Evolutionary conservation across 371 early-diverging fungal genomes (phyloP), one percentile per base, ranked within the genome.

Genomic region (Zychaea mexicana): DNA sequence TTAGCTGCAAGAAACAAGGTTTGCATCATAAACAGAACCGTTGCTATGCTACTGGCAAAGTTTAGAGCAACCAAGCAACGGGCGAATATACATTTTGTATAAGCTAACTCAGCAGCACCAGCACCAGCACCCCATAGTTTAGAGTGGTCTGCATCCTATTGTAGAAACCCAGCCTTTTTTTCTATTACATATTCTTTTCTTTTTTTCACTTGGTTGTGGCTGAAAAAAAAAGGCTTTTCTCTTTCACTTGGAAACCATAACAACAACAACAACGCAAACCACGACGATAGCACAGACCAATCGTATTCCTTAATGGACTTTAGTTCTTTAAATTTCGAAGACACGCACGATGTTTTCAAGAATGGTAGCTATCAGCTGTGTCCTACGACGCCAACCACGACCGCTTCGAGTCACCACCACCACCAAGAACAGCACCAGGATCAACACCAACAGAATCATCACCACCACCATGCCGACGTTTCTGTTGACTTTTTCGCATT

Each of bases 401-500:
- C 38, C 38, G 15, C n/a, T n/a, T n/a, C n/a, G n/a, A n/a, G n/a
- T n/a, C n/a, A n/a, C n/a, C n/a, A n/a, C n/a, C n/a, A n/a, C n/a
- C n/a, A 12, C 13, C 42, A 42, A 7, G 3, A 42, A n/a, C 36
- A 36, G 15, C 36, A 36, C 36, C 8, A 36, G 36, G 36, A 36
- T 36, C 36, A 42, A 15, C 42, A 42, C 4, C 52, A 52, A 28
- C 52, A 52, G 33, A 19, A 52, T 22, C 57, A 61, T 3, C 53
- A 53, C 2, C 32, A 47, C 6, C 17, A 24, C 26, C 6, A 30
- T 3, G 21, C 27, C n/a, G 53, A 61, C 61, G 27, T 33, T 17
- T 21, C 36, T 36, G 61, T 55, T 26, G 73, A 76, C 19, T 74
- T 79, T 13, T 70, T 76, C 33, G 33, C 70, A 9, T 79, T 79